phyloP scores from a whole-genome alignment of 345 rosid genomes.

The Eutrema yunnanense region DNA sequence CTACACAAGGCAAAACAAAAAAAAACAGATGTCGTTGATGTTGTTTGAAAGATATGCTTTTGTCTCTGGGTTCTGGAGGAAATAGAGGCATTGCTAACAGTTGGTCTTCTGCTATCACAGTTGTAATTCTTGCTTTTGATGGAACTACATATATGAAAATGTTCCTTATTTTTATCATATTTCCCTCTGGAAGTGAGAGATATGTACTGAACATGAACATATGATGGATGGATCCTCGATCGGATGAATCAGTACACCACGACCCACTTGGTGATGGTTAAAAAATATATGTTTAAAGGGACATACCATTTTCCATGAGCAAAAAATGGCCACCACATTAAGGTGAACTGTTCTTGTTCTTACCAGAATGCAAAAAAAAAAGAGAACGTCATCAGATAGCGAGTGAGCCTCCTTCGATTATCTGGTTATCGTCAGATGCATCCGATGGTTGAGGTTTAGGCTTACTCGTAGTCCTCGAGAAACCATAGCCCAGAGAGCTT shows the following conservation, averaged over 20 bases:
- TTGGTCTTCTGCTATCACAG: too few species aligned
- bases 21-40: too few species aligned
- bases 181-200: too few species aligned
- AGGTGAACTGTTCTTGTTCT: neutral
- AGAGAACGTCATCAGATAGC: conserved; percentile 41
- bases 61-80: too few species aligned
- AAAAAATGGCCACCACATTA: neutral
- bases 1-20: too few species aligned
- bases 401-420: conserved; percentile 63
- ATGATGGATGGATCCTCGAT: too few species aligned
- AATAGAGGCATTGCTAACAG: too few species aligned
- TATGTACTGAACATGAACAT: too few species aligned
- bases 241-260: neutral
- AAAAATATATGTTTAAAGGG: neutral
- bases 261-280: neutral
- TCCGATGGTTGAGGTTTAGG: conserved; percentile 49
- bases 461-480: conserved; percentile 57
- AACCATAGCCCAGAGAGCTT: conserved; percentile 93
- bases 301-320: neutral
- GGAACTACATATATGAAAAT: too few species aligned
- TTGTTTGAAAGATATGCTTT: too few species aligned
- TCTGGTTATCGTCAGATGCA: conserved; percentile 63
- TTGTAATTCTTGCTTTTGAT: too few species aligned
- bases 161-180: too few species aligned
- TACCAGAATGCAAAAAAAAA: neutral